Percentiles rank a stretch among this genome's conserved stretches.
These are phyloP conservation scores for Ambrosiella beaveri DNA, from an alignment of 2,329 filamentous ascomycete genomes.

Conservation along the genomic window DNA sequence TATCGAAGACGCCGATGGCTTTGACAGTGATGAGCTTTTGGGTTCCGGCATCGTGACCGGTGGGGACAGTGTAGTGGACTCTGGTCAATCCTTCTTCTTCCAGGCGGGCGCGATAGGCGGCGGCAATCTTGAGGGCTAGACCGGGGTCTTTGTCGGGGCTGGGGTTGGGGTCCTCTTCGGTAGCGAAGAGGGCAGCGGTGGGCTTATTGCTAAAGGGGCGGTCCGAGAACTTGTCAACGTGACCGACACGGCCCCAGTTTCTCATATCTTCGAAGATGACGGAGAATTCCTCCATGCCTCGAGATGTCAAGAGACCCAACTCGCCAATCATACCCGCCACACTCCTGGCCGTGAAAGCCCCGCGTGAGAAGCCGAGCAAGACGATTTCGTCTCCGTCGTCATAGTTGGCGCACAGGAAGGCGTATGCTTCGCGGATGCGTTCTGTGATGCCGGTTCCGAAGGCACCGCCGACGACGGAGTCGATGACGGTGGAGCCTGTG, in stretches of 20 bases:
- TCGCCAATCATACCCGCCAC: conserved; percentile 35
- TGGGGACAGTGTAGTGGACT: conserved; percentile 11
- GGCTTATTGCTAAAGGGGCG: conserved; percentile 33
- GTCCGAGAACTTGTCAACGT: conserved; percentile 29
- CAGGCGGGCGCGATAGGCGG: conserved; percentile 27
- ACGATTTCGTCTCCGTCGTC: conserved; percentile 38
- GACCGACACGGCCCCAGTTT: conserved; percentile 30
- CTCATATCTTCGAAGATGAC: conserved; percentile 40
- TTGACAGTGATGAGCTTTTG: conserved; percentile 15
- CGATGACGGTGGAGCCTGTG: conserved; percentile 31
- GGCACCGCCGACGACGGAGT: conserved; percentile 34
- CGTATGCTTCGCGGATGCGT: conserved; percentile 42
- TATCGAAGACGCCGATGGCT: conserved; percentile 31
- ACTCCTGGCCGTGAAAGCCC: conserved; percentile 40
- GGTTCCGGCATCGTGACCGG: not conserved
- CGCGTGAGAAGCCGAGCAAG: conserved; percentile 39
- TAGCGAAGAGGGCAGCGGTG: conserved; percentile 10
- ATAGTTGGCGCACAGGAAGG: conserved; percentile 45
- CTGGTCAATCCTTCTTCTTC: conserved; percentile 28
- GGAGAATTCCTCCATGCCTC: conserved; percentile 36
- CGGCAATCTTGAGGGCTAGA: conserved; percentile 19
- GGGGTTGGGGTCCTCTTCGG: conserved; percentile 19
- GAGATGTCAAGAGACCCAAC: conserved; percentile 34
- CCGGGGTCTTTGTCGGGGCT: not conserved
- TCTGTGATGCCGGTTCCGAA: conserved; percentile 39